Evolutionary conservation across 345 rosid genomes (phyloP).

Genomic region (Lumnitzera littorea): DNA sequence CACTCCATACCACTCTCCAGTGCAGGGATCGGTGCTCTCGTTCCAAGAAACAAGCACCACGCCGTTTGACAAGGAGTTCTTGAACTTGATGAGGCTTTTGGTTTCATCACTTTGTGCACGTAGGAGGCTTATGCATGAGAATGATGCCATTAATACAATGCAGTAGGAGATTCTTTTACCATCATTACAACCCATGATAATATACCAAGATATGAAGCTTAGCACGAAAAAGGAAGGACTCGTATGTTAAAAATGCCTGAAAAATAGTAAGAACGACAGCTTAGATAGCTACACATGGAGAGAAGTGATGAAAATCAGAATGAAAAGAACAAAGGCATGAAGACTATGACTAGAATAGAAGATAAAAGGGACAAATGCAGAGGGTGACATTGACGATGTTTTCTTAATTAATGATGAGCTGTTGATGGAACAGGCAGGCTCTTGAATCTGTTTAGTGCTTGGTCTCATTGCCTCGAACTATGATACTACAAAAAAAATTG

Average conservation of each 20-base stretch:
- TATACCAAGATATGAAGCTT: no score
- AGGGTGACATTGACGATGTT: constrained; percentile 7
- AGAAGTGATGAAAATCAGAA: constrained; percentile 3
- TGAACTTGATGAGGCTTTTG: constrained; percentile 42
- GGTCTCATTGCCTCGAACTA: no score
- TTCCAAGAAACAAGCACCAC: constrained; percentile 32
- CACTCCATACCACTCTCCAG: constrained; percentile 48
- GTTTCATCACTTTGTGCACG: constrained; percentile 20
- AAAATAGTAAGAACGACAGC: background rate
- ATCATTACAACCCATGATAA: no score
- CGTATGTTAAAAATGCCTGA: background rate
- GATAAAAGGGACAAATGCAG: background rate
- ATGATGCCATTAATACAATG: background rate
- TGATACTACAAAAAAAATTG: no score
- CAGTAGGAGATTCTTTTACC: no score
- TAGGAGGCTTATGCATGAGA: background rate
- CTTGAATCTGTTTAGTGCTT: no score
- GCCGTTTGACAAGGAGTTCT: constrained; percentile 32
- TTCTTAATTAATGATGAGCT: no score
- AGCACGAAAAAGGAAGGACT: background rate
- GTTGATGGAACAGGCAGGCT: no score
- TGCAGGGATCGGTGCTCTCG: constrained; percentile 27
- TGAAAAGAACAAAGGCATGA: background rate
- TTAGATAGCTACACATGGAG: background rate
- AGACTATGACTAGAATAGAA: no score